Evolutionary conservation across 1,284 basidiomycete species (phyloP).

Genomic region (Ganoderma sinense): DNA sequence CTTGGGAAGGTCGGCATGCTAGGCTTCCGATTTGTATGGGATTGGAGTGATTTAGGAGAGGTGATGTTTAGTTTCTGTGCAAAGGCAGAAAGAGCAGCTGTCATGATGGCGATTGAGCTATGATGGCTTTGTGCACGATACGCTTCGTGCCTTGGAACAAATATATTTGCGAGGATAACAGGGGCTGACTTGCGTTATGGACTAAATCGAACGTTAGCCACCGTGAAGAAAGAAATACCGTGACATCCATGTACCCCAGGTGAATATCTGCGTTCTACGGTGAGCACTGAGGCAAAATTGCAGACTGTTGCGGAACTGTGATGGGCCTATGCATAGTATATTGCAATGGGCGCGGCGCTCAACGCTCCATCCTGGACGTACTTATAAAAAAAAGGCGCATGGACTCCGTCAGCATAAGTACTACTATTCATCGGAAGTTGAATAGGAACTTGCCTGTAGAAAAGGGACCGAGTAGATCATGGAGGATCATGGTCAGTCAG

Average conservation of each 20-base stretch:
- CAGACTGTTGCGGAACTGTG: neutral
- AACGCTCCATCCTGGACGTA: too few relatives aligned
- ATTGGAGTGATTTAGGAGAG: neutral
- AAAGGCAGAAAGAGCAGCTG: neutral
- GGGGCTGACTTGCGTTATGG: constrained; percentile 3
- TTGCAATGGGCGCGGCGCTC: neutral
- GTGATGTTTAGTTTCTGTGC: constrained; percentile 1
- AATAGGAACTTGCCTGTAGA: neutral
- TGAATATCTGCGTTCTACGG: neutral
- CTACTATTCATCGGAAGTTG: neutral
- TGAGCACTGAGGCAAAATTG: neutral
- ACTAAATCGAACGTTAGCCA: neutral
- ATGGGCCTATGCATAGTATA: neutral
- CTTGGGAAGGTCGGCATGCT: too few relatives aligned
- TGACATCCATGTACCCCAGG: neutral
- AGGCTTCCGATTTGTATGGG: neutral
- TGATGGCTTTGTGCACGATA: neutral
- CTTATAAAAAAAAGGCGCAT: too few relatives aligned
- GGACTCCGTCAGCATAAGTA: neutral
- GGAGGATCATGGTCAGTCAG: neutral
- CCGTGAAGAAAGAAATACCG: neutral
- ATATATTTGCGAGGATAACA: constrained; percentile 4
- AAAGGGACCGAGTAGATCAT: neutral
- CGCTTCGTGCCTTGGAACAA: neutral
- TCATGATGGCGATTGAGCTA: neutral